Evolutionary conservation across 1,284 basidiomycete genomes (phyloP).

Genomic region (Irpex sp.): DNA sequence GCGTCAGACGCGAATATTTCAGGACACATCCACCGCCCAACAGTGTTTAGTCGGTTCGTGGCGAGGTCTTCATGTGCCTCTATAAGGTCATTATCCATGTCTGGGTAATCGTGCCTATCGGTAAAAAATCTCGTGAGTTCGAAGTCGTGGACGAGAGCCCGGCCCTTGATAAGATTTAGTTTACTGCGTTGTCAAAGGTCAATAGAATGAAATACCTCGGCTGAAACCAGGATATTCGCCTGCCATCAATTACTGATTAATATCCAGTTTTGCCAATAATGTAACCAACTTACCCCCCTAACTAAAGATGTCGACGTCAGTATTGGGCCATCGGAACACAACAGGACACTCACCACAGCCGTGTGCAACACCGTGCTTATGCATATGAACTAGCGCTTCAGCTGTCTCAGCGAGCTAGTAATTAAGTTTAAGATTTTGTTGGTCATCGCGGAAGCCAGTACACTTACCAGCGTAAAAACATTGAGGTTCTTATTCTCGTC

Average conservation of each 20-base stretch:
- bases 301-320: not conserved
- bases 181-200: not conserved
- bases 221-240: not conserved
- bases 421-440: not conserved
- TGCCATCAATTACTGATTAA: not conserved
- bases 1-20: no score
- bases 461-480: conserved; percentile 32
- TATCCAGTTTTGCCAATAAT: not conserved
- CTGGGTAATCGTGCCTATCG: conserved; percentile 26
- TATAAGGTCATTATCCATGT: no score
- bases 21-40: no score
- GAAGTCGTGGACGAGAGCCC: conserved; percentile 56
- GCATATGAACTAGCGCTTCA: not conserved
- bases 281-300: conserved; percentile 34
- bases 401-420: not conserved
- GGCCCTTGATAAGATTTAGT: conserved; percentile 30
- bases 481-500: not conserved
- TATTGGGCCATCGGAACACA: not conserved
- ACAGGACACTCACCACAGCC: not conserved
- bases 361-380: not conserved
- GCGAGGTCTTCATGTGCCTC: no score
- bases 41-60: not conserved
- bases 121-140: conserved; percentile 58
- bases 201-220: not conserved
- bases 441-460: not conserved